Conservation (phyloP, 73 alveolate species). For the Paramecium biaurelia region DNA sequence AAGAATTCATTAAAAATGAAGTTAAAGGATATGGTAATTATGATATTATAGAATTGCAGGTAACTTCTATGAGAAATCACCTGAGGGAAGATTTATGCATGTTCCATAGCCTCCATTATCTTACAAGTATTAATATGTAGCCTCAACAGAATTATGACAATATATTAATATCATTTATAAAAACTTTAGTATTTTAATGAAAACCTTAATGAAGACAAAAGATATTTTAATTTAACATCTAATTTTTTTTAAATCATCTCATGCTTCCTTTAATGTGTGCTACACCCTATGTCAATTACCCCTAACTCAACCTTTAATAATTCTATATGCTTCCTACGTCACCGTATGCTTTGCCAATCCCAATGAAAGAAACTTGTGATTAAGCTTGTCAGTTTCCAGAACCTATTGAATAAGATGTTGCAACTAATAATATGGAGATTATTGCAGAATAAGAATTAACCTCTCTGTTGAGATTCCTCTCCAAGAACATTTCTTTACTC, state of each 20-base stretch:
- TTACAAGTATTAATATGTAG: neutral
- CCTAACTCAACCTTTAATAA: slow-evolving; percentile 31
- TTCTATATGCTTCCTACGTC: neutral
- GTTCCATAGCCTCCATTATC: slow-evolving; percentile 22
- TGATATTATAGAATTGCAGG: neutral
- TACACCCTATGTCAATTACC: neutral
- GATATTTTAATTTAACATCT: neutral
- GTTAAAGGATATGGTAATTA: neutral
- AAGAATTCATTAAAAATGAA: neutral
- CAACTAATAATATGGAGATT: neutral
- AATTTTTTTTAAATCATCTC: slow-evolving; percentile 42
- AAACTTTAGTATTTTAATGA: neutral
- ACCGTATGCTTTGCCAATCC: neutral
- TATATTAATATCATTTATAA: neutral
- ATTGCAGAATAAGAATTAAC: neutral
- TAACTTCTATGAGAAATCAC: neutral
- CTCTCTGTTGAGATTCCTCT: neutral
- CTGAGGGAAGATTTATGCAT: neutral
- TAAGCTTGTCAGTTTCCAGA: slow-evolving; percentile 42
- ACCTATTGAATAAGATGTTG: neutral
- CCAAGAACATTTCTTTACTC: neutral
- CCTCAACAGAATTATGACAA: slow-evolving; percentile 22
- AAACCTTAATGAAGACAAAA: neutral
- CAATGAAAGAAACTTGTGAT: neutral
- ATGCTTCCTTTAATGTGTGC: slow-evolving; percentile 40